Conservation (phyloP, 352 stramenopile species). For the Phytopythium oedochilum region DNA sequence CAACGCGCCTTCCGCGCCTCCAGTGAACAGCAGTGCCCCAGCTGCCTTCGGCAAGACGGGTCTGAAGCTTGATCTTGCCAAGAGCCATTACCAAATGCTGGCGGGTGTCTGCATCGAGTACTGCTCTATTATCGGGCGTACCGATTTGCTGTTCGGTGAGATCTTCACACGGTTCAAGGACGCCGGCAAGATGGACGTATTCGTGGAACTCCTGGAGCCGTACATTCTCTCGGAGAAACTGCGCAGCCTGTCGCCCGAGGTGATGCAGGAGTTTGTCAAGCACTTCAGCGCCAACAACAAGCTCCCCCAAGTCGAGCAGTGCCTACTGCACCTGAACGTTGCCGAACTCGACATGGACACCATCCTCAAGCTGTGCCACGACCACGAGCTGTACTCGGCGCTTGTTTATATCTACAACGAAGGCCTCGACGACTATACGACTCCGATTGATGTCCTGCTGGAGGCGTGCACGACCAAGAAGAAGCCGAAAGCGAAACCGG, state of each 20-base stretch:
- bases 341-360: conserved; percentile 93
- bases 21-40: conserved; percentile 7
- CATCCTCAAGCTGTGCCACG: conserved; percentile 89
- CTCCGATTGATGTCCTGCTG: conserved; percentile 88
- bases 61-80: conserved; percentile 84
- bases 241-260: conserved; percentile 86
- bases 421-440: conserved; percentile 90
- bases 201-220: conserved; percentile 92
- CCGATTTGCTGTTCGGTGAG: conserved; percentile 82
- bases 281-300: conserved; percentile 89
- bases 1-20: conserved; percentile 43
- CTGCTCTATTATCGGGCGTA: conserved; percentile 86
- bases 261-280: conserved; percentile 92
- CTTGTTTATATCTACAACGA: conserved; percentile 95
- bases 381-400: conserved; percentile 91
- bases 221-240: conserved; percentile 95
- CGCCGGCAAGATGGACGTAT: conserved; percentile 77
- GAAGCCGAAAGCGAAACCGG: conserved; percentile 18
- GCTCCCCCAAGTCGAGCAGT: conserved; percentile 89
- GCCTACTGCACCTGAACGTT: conserved; percentile 92
- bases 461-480: conserved; percentile 65
- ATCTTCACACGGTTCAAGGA: conserved; percentile 88
- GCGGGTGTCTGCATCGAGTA: conserved; percentile 95
- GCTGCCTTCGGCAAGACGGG: conserved; percentile 45
- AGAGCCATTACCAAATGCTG: conserved; percentile 96